A percentile compares a stretch with the other conserved stretches of the same genome.
phyloP scores from a whole-genome alignment of 345 rosid genomes.

The Melaleuca alternifolia region DNA sequence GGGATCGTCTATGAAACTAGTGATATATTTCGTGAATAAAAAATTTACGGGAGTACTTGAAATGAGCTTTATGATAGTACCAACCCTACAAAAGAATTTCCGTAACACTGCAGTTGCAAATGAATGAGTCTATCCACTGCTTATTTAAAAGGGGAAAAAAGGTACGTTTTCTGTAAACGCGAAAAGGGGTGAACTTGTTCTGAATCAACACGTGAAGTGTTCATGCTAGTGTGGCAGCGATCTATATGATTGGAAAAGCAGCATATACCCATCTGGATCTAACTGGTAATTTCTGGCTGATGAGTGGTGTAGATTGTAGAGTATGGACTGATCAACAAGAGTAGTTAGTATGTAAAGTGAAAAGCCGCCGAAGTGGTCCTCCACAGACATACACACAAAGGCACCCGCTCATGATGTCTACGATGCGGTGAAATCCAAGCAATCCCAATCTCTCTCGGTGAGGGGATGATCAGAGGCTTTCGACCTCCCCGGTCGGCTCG shows the following conservation, averaged over 20 bases:
- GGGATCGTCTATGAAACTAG: accelerated
- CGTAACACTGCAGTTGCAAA: not conserved
- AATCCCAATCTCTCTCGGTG: constrained; percentile 5
- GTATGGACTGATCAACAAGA: not conserved
- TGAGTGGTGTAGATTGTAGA: not conserved
- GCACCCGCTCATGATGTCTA: not conserved
- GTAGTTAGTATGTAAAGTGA: not conserved
- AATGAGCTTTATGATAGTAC: not conserved
- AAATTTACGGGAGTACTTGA: not conserved
- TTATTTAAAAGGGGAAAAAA: not conserved
- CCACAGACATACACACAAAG: not conserved
- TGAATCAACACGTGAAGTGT: not conserved
- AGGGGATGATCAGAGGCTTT: not conserved
- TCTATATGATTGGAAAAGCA: not conserved
- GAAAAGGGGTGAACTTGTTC: not conserved
- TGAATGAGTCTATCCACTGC: not conserved
- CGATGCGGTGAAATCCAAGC: constrained; percentile 76
- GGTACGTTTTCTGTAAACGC: not conserved
- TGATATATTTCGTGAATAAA: not conserved
- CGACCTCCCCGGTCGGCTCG: not conserved
- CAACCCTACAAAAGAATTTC: not conserved
- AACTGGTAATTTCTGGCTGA: not conserved
- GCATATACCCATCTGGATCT: not conserved
- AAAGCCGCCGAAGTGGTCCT: not conserved
- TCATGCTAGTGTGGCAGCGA: not conserved